Evolutionary conservation across 495 filamentous ascomycete species (phyloP).

Genomic region (Neurospora sp.): DNA sequence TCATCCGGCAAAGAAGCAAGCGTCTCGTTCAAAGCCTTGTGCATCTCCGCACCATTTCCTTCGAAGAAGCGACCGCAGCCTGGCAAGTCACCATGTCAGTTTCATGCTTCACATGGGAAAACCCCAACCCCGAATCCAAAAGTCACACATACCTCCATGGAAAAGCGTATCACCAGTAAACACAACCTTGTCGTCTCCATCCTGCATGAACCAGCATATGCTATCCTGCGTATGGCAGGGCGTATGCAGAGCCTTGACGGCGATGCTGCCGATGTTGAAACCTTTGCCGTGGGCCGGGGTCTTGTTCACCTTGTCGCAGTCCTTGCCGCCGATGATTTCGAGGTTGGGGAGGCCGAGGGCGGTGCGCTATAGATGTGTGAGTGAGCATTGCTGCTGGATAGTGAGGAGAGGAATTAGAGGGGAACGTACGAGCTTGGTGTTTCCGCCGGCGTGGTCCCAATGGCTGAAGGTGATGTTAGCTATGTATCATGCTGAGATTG

Average conservation of each 20-base stretch:
- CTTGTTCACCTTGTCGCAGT: constrained; percentile 69
- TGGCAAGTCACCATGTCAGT: constrained; percentile 17
- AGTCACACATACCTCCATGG: constrained; percentile 57
- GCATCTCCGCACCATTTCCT: constrained; percentile 77
- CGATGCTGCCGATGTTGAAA: constrained; percentile 81
- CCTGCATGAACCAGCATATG: constrained; percentile 82
- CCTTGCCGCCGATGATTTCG: constrained; percentile 75
- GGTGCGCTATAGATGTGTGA: constrained; percentile 45
- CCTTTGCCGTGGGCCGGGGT: constrained; percentile 63
- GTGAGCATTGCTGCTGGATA: not conserved
- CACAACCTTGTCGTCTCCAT: constrained; percentile 68
- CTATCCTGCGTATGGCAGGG: constrained; percentile 98
- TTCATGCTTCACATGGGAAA: no score
- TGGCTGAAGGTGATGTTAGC: constrained; percentile 46
- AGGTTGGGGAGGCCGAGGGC: constrained; percentile 45
- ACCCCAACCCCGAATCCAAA: not conserved
- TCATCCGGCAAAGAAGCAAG: constrained; percentile 77
- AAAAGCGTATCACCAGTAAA: constrained; percentile 97
- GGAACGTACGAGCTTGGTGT: constrained; percentile 55
- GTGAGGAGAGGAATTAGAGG: no score
- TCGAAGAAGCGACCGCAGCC: constrained; percentile 98
- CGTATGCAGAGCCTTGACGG: constrained; percentile 82
- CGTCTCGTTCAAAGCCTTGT: constrained; percentile 80
- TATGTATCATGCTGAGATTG: no score
- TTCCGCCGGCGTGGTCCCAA: constrained; percentile 91